Conservation (phyloP, 2,329 filamentous ascomycete species). For the Ilyonectria robusta region DNA sequence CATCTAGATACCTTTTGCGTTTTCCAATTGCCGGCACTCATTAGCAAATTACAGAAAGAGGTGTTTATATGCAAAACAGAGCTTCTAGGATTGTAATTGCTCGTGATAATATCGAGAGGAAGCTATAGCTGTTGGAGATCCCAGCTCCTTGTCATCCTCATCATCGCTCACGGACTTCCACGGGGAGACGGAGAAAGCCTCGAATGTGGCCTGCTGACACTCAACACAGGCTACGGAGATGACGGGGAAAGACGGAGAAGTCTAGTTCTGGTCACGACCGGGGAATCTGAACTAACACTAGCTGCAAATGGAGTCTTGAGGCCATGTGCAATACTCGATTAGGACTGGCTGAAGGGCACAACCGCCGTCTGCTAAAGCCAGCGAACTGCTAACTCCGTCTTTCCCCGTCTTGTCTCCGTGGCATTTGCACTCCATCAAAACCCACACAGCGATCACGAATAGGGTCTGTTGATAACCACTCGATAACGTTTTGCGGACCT, state of each 20-base stretch:
- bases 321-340: background rate
- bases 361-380: background rate
- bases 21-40: background rate
- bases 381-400: background rate
- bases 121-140: too few species aligned
- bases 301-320: too few species aligned
- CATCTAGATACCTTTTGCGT: background rate
- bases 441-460: background rate
- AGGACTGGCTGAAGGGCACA: background rate
- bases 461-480: background rate
- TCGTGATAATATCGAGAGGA: too few species aligned
- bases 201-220: too few species aligned
- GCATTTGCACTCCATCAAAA: background rate
- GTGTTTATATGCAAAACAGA: background rate
- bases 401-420: constrained; percentile 5
- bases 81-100: too few species aligned
- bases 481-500: background rate
- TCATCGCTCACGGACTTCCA: background rate
- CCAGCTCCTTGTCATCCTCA: too few species aligned
- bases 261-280: background rate
- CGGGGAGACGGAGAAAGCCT: background rate
- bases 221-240: background rate
- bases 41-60: background rate
- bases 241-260: background rate
- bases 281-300: background rate